Conservation (phyloP, 176 grass and related monocot species). For the Raddia guianensis region DNA sequence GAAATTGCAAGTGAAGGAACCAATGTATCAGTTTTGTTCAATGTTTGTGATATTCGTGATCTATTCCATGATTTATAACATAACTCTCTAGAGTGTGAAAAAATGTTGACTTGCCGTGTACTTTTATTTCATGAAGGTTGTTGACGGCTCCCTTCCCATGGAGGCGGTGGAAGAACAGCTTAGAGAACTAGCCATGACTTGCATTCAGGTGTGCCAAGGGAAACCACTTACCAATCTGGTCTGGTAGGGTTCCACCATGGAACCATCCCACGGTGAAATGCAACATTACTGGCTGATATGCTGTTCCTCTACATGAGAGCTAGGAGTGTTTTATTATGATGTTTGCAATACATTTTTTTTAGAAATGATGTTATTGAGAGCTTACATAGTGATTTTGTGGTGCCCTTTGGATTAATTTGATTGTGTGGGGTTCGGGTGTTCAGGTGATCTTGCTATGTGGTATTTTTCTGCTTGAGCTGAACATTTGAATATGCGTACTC, state of each 20-base stretch:
- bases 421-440: no score
- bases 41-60: not conserved
- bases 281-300: not conserved
- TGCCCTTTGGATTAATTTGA: not conserved
- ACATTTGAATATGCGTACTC: not conserved
- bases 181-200: slow-evolving; percentile 55
- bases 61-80: slow-evolving; percentile 4
- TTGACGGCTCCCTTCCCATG: slow-evolving; percentile 72
- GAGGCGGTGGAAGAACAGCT: slow-evolving; percentile 73
- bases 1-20: not conserved
- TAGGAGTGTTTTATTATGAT: not conserved
- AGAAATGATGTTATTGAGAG: not conserved
- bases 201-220: slow-evolving; percentile 58
- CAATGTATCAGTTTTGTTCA: not conserved
- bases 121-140: slow-evolving; percentile 48
- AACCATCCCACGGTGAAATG: slow-evolving; percentile 9
- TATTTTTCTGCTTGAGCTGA: not conserved
- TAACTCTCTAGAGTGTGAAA: not conserved
- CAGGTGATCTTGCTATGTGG: not conserved
- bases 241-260: slow-evolving; percentile 19
- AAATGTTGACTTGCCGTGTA: not conserved
- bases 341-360: not conserved
- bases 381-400: not conserved
- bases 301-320: not conserved
- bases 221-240: slow-evolving; percentile 62